These are phyloP conservation scores for Choiromyces venosus DNA, from an alignment of 495 filamentous ascomycete genomes.

Conservation along the genomic window DNA sequence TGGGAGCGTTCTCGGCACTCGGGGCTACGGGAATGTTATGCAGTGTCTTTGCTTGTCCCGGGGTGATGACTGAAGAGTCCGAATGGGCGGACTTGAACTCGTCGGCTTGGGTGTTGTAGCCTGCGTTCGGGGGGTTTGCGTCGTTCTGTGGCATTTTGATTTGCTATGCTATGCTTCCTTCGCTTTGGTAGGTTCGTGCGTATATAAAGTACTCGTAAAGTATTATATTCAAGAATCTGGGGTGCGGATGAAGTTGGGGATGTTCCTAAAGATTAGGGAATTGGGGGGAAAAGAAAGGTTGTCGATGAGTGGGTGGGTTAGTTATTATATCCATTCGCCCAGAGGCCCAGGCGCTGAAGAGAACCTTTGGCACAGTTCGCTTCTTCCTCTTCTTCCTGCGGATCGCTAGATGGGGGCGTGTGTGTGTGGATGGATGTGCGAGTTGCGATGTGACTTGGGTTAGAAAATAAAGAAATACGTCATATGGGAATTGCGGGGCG, in stretches of 20 bases:
- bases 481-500: background rate
- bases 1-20: constrained; percentile 1
- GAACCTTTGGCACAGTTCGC: background rate
- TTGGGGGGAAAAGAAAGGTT: background rate
- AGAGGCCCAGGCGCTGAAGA: background rate
- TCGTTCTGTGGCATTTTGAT: constrained; percentile 19
- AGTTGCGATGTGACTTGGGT: background rate
- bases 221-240: background rate
- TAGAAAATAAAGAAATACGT: background rate
- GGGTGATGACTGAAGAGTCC: background rate
- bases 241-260: background rate
- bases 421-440: background rate
- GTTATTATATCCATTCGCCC: background rate
- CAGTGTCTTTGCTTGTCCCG: constrained; percentile 8
- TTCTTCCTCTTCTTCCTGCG: background rate
- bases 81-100: background rate
- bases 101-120: constrained; percentile 8
- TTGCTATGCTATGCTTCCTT: background rate
- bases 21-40: constrained; percentile 8
- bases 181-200: background rate
- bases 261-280: background rate
- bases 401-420: background rate
- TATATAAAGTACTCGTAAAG: background rate
- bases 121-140: background rate
- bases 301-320: background rate